Percentiles rank a stretch among this genome's conserved stretches.
Conservation (phyloP, 805 yeast genomes). For the Nematodospora valgi region DNA sequence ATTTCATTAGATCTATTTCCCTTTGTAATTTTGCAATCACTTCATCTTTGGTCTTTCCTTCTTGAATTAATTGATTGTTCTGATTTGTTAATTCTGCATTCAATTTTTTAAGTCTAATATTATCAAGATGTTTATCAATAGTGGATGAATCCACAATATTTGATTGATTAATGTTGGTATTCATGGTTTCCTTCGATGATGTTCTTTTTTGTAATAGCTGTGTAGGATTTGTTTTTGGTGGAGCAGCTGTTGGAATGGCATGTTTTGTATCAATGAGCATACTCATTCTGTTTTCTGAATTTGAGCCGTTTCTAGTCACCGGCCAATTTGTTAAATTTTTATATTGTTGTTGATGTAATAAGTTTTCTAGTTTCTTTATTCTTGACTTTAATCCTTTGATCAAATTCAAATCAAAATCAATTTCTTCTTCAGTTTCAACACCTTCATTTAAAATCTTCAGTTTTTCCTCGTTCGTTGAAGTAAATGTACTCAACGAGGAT, state of each 20-base stretch:
- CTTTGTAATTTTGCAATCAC: constrained; percentile 4
- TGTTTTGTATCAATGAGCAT: constrained; percentile 15
- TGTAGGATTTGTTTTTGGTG: constrained; percentile 22
- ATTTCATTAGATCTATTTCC: constrained; percentile 1
- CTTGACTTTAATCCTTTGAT: constrained; percentile 66
- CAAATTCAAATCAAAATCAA: constrained; percentile 35
- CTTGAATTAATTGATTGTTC: constrained; percentile 7
- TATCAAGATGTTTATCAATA: constrained; percentile 42
- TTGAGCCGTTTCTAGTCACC: constrained; percentile 21
- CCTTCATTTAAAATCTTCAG: constrained; percentile 12
- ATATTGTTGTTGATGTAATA: constrained; percentile 71
- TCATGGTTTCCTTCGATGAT: background rate
- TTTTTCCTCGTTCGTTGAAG: constrained; percentile 15
- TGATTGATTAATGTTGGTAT: constrained; percentile 5
- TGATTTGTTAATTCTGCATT: constrained; percentile 17
- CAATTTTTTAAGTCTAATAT: constrained; percentile 34
- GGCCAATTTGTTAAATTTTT: constrained; percentile 50
- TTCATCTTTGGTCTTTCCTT: constrained; percentile 8
- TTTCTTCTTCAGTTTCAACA: constrained; percentile 15
- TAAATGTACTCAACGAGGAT: constrained; percentile 23
- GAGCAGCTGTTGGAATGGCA: constrained; percentile 2
- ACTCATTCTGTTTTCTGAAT: constrained; percentile 14
- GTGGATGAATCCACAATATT: constrained; percentile 32
- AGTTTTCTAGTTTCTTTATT: constrained; percentile 71
- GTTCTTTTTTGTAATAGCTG: constrained; percentile 21